Conservation (phyloP, 495 filamentous ascomycete genomes). For the Lindgomyces ingoldianus region DNA sequence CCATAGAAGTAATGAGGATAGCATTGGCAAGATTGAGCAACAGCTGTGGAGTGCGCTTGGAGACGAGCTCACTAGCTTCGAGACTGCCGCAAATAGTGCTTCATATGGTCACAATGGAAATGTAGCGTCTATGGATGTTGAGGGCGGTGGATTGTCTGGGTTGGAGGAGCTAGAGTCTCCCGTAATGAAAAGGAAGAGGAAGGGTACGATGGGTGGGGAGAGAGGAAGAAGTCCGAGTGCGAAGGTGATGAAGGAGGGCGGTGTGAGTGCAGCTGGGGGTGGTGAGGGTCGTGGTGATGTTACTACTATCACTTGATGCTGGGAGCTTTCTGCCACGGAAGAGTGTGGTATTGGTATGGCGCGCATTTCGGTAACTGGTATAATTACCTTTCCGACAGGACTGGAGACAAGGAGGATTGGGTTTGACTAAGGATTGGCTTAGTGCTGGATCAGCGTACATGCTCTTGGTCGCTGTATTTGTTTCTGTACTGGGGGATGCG, state of each 20-base stretch:
- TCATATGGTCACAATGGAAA: neutral
- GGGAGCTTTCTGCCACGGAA: too few relatives aligned
- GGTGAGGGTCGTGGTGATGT: neutral
- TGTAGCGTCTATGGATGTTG: neutral
- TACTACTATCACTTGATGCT: neutral
- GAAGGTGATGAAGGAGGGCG: slow-evolving; percentile 3
- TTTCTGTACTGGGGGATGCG: too few relatives aligned
- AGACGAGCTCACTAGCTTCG: slow-evolving; percentile 13
- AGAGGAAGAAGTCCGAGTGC: slow-evolving; percentile 12
- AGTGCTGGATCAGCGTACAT: neutral
- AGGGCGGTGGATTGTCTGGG: neutral
- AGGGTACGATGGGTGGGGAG: slow-evolving; percentile 13
- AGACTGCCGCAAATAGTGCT: neutral
- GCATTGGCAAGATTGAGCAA: slow-evolving; percentile 12
- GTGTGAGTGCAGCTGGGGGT: neutral
- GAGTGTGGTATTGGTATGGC: too few relatives aligned
- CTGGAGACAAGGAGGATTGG: too few relatives aligned
- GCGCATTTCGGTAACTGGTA: too few relatives aligned
- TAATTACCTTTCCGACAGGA: too few relatives aligned
- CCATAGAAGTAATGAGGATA: slow-evolving; percentile 8
- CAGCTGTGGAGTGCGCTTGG: slow-evolving; percentile 27
- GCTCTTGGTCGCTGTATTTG: too few relatives aligned
- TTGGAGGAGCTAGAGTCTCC: neutral
- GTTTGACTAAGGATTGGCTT: too few relatives aligned
- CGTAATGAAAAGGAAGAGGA: slow-evolving; percentile 19